phyloP scores from a whole-genome alignment of 371 early-diverging fungal genomes.

The Umbelopsis sp. region DNA sequence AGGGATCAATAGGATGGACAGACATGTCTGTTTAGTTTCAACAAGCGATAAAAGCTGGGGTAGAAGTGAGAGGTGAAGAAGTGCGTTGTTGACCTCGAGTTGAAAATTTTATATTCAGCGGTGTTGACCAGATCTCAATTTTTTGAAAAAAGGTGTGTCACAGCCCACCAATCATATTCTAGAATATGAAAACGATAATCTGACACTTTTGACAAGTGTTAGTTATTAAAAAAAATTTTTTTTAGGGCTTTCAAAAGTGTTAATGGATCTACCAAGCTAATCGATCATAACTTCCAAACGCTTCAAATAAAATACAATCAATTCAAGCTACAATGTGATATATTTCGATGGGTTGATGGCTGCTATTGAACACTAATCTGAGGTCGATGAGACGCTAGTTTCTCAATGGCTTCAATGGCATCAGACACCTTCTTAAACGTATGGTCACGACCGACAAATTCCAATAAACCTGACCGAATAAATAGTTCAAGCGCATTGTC shows the following conservation, averaged over 20 bases:
- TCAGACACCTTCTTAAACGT: slow-evolving; percentile 67
- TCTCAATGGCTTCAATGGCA: slow-evolving; percentile 61
- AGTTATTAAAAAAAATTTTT: too few species aligned
- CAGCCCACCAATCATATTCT: slow-evolving; percentile 1
- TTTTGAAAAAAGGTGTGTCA: not conserved
- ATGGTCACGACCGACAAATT: slow-evolving; percentile 65
- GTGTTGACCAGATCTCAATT: too few species aligned
- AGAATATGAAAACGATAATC: too few species aligned
- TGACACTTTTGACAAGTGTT: too few species aligned
- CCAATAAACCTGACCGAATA: slow-evolving; percentile 67
- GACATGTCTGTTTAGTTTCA: slow-evolving; percentile 32
- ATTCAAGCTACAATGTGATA: not conserved
- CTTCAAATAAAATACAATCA: too few species aligned
- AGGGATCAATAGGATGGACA: slow-evolving; percentile 47
- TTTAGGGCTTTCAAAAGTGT: too few species aligned
- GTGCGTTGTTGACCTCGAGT: not conserved
- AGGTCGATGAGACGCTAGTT: slow-evolving; percentile 10
- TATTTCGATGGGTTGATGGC: not conserved
- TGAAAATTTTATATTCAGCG: not conserved
- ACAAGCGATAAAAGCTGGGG: not conserved
- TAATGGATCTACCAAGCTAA: too few species aligned
- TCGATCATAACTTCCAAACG: too few species aligned
- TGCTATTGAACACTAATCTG: not conserved
- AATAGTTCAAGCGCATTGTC: slow-evolving; percentile 70
- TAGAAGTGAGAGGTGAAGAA: not conserved